phyloP scores from a whole-genome alignment of 2,329 filamentous ascomycete species.

The Fusarium hainanense region DNA sequence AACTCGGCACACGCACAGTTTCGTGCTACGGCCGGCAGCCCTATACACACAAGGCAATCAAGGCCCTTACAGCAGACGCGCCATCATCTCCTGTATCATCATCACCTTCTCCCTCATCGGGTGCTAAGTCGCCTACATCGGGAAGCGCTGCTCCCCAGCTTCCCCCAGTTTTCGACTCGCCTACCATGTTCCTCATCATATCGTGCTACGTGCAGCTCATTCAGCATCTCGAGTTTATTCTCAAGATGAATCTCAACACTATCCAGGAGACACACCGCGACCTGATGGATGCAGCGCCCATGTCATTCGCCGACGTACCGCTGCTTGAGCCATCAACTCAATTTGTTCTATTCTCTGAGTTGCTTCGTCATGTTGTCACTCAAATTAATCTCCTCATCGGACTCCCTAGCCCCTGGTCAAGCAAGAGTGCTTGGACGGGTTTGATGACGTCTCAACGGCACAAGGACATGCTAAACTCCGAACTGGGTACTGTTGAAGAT shows the following conservation, averaged over 20 bases:
- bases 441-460: constrained; percentile 36
- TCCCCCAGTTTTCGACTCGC: constrained; percentile 37
- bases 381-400: constrained; percentile 47
- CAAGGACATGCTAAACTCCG: constrained; percentile 42
- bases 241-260: constrained; percentile 36
- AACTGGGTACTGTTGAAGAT: constrained; percentile 42
- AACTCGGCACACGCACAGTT: constrained; percentile 28
- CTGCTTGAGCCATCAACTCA: constrained; percentile 44
- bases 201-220: constrained; percentile 48
- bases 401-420: constrained; percentile 38
- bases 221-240: constrained; percentile 41
- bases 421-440: constrained; percentile 43
- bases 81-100: constrained; percentile 1
- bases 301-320: constrained; percentile 42
- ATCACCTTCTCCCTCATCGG: constrained; percentile 4
- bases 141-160: constrained; percentile 6
- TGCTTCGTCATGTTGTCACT: constrained; percentile 41
- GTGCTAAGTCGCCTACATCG: not conserved
- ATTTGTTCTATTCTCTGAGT: constrained; percentile 45
- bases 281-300: constrained; percentile 30
- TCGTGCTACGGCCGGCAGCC: constrained; percentile 5
- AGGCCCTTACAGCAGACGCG: constrained; percentile 10
- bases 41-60: constrained; percentile 11
- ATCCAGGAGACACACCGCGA: constrained; percentile 22
- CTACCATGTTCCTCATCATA: constrained; percentile 46